Evolutionary conservation across 768 basidiomycete genomes (phyloP), one percentile per base, ranked within the genome.

Genomic region (Lepiota venenata): DNA sequence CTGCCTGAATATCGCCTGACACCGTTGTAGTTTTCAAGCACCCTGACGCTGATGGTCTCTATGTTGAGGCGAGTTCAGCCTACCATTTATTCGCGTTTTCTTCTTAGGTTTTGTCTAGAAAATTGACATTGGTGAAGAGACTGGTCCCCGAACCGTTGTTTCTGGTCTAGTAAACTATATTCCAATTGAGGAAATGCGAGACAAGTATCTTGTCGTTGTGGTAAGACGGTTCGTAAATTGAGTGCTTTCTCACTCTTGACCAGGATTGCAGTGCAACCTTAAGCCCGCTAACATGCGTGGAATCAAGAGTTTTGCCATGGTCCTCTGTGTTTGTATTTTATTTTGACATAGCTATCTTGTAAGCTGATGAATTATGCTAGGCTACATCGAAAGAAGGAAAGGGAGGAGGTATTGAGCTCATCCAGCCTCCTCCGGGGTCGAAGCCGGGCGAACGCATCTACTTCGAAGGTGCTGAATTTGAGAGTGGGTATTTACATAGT

Each of bases 221-320:
- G 93, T 93, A 69, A 29, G 84, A 45, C 9, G 36, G n/a, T 42
- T 45, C 47, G 40, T 37, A 27, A 14, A 44, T 29, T 47, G n/a
- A 27, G 16, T 46, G 16, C 45, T 36, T 36, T 18, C 29, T 45
- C n/a, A 41, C 21, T 42, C 43, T 32, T 47, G 38, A 35, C 47
- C 44, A 47, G 45, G 25, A 21, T 56, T 22, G 2, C 50, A 91
- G 88, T 93, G 90, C 68, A 95, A 98, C 69, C 72, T 99, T 57
- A 98, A 99, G 71, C 96, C 96, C 4, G 96, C 90, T 6, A 86
- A 78, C 60, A 98, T 99, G 96, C 86, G 96, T 55, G 97, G 97
- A 2, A 86, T 99, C 61, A 98, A 98, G 75, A 96, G 93, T 56
- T 96, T 89, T 64, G 97, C 94, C 29, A 98, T 99, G 97, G 89